Evolutionary conservation across 441 rosid species (phyloP).

Genomic region (Erodium trifolium): DNA sequence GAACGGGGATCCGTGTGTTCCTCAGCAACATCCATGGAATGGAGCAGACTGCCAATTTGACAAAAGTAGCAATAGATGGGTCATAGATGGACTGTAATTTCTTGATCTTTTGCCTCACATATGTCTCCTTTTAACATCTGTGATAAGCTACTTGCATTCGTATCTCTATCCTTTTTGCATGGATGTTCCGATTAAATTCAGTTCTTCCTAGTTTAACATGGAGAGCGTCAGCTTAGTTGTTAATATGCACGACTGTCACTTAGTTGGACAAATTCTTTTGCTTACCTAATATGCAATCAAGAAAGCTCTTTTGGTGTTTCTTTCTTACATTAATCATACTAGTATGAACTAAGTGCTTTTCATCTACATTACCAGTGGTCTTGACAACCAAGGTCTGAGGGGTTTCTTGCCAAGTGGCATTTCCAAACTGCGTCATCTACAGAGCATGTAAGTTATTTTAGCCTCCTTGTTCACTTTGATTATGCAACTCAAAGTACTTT

Average conservation of each 20-base stretch:
- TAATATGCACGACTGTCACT: not conserved
- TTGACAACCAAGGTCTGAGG: conserved; percentile 79
- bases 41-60: conserved; percentile 83
- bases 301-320: not conserved
- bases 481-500: not conserved
- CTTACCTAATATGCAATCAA: not conserved
- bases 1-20: conserved; percentile 99
- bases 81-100: conserved; percentile 92
- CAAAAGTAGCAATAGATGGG: conserved; percentile 60
- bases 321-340: conserved; percentile 7
- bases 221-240: not conserved
- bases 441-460: conserved; percentile 61
- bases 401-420: conserved; percentile 73
- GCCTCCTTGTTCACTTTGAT: conserved; percentile 10
- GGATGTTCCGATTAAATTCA: not conserved
- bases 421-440: conserved; percentile 63
- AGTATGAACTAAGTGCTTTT: conserved; percentile 14
- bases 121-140: conserved; percentile 14
- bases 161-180: not conserved
- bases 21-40: conserved; percentile 95
- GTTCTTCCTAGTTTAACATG: not conserved
- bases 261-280: too few relatives aligned
- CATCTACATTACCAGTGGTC: conserved; percentile 49
- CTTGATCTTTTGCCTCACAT: conserved; percentile 23
- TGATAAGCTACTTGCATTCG: not conserved